Base-by-base conservation (phyloP, 164 flowering plant species). In the Brasenia schreberi region DNA sequence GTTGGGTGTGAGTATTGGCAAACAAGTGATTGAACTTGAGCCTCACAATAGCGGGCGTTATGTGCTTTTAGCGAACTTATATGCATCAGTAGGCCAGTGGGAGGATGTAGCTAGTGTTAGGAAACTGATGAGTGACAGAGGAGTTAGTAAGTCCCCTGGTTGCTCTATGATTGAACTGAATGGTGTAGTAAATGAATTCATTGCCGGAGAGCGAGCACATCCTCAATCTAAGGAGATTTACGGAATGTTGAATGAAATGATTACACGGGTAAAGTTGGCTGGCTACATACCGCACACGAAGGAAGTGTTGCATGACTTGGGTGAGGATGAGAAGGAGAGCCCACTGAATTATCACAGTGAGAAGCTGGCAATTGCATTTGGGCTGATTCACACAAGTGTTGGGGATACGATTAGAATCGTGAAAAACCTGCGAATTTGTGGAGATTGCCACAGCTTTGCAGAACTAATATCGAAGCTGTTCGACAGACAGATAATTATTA, bases 31-130 rank as follows among this genome's bases (percentile, higher is more conserved):
- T 18, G 69, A 70, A 18, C 45, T 70, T 18, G 73, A 66, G 49
- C 73, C 73, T 49, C 65, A 66, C 10, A 70, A 70, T 62, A 70
- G 73, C 49, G 68, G 73, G 42, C 68, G 73, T 7, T 70, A 70
- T 62, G 19, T 70, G 3, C 61, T 70, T 16, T 67, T 70, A 18
- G 68, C 72, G 4, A 70, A 70, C 61, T 67, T 70, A 10, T 70
- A 65, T 49, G 65, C 73, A 5, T 65, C 67, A 60, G 64, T 62
- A 9, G 68, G 73, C 33, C 65, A 65, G 62, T 70, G 73, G 68
- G 73, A 66, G 9, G 68, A 70, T 66, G 68, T 70, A 43, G 73
- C 73, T 7, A 19, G 53, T 52, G 65, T 66, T 16, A 70, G 73
- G 68, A 70, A 16, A 43, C 43, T 70, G 42, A 70, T 70, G 73